Evolutionary conservation across 495 filamentous ascomycete genomes (phyloP).

Genomic region (Podospora pseudoanserina): DNA sequence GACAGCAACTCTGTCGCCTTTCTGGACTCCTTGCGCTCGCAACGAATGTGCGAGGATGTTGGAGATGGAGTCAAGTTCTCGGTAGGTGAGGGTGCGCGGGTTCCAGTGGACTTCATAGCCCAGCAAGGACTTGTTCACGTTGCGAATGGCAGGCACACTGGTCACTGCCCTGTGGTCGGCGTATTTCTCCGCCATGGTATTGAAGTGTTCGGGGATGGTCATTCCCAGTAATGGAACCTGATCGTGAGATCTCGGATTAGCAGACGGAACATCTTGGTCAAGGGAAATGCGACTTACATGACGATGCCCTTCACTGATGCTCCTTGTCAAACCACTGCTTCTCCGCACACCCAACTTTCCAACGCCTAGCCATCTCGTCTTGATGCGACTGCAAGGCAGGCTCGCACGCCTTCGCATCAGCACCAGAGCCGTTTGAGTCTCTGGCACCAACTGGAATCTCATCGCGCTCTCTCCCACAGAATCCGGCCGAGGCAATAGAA

Average conservation of each 20-base stretch:
- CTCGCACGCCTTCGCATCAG: not conserved
- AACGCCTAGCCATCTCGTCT: not conserved
- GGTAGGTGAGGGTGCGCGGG: conserved; percentile 58
- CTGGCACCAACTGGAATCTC: not conserved
- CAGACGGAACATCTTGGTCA: not conserved
- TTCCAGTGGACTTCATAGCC: not conserved
- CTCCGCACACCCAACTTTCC: not conserved
- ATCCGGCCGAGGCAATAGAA: not conserved
- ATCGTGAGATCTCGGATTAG: not conserved
- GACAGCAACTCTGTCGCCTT: conserved; percentile 82
- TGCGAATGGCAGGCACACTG: conserved; percentile 26
- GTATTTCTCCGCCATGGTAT: conserved; percentile 60
- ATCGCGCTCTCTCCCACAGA: not conserved
- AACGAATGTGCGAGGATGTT: conserved; percentile 75
- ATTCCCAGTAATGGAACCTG: conserved; percentile 30
- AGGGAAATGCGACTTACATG: conserved; percentile 4
- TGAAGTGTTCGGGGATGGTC: conserved; percentile 81
- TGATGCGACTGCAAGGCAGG: not conserved
- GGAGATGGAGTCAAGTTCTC: conserved; percentile 67
- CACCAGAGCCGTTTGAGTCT: not conserved
- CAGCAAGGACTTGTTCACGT: conserved; percentile 13
- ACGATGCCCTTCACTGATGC: conserved; percentile 10
- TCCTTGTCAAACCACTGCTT: conserved; percentile 10
- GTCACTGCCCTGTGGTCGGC: conserved; percentile 69
- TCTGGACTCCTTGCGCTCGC: conserved; percentile 67